Conservation (phyloP, 495 filamentous ascomycete species). For the Talaromyces nanjingensis region DNA sequence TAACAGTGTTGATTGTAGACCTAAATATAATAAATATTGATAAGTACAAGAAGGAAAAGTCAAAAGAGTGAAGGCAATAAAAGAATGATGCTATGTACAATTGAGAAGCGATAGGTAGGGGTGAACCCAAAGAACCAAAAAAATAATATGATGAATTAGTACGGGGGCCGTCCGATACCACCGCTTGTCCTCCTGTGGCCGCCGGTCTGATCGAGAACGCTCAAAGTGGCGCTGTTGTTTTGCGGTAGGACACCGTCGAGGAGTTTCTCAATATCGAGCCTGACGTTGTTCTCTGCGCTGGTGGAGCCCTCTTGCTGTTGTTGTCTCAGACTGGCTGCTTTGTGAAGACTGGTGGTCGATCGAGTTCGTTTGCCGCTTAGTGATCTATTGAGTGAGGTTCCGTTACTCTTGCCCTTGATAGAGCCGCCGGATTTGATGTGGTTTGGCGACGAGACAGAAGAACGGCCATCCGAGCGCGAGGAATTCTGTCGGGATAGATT, state of each 20-base stretch:
- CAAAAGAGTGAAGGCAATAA: not conserved
- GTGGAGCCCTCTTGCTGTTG: slow-evolving; percentile 9
- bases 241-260: slow-evolving; percentile 33
- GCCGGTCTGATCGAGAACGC: not conserved
- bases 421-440: slow-evolving; percentile 17
- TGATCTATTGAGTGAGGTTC: slow-evolving; percentile 16
- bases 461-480: slow-evolving; percentile 27
- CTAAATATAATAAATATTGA: not conserved
- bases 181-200: slow-evolving; percentile 23
- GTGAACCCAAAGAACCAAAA: not conserved
- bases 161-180: slow-evolving; percentile 38
- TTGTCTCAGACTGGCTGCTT: slow-evolving; percentile 15
- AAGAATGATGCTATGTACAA: not conserved
- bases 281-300: slow-evolving; percentile 12
- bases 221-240: slow-evolving; percentile 3
- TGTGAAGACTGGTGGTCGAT: slow-evolving; percentile 29
- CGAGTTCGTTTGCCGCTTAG: slow-evolving; percentile 32
- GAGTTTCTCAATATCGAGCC: slow-evolving; percentile 31
- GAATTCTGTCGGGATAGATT: slow-evolving; percentile 26
- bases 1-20: not conserved
- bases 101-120: not conserved
- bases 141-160: slow-evolving; percentile 18
- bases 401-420: slow-evolving; percentile 9
- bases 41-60: not conserved
- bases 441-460: slow-evolving; percentile 30